Conservation (phyloP, 352 stramenopile species). For the Hyaloperonospora arabidopsidis region DNA sequence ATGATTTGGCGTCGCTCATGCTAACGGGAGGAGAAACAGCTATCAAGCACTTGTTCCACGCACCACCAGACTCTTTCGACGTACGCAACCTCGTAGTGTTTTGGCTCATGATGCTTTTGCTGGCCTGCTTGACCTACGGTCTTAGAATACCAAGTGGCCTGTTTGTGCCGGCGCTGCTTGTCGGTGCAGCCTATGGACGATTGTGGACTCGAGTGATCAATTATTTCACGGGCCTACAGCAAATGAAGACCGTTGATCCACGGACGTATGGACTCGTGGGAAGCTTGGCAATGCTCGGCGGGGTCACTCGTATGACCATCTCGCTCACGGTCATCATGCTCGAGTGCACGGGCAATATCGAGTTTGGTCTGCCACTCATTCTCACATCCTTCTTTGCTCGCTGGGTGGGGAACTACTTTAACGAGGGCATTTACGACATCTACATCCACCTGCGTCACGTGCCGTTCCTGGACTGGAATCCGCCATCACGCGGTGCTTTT, state of each 20-base stretch:
- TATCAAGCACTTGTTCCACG: constrained; percentile 94
- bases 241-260: constrained; percentile 62
- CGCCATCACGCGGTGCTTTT: constrained; percentile 53
- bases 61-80: constrained; percentile 61
- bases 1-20: constrained; percentile 94
- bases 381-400: constrained; percentile 94
- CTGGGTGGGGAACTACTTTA: constrained; percentile 97
- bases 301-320: constrained; percentile 97
- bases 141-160: constrained; percentile 93
- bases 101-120: constrained; percentile 55
- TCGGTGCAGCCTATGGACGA: constrained; percentile 92
- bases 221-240: constrained; percentile 47
- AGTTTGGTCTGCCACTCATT: constrained; percentile 97
- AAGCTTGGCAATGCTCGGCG: constrained; percentile 91
- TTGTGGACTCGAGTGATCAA: constrained; percentile 83
- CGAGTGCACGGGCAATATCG: constrained; percentile 96
- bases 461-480: constrained; percentile 76
- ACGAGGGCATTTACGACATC: constrained; percentile 98
- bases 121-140: constrained; percentile 93
- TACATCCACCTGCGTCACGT: constrained; percentile 92
- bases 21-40: constrained; percentile 90
- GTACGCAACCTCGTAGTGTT: constrained; percentile 71
- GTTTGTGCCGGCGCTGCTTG: constrained; percentile 94
- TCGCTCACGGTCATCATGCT: constrained; percentile 97
- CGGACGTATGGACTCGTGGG: constrained; percentile 95